Conservation (phyloP, 1,139 yeast species). For the Nakaseomyces nivariensis region DNA sequence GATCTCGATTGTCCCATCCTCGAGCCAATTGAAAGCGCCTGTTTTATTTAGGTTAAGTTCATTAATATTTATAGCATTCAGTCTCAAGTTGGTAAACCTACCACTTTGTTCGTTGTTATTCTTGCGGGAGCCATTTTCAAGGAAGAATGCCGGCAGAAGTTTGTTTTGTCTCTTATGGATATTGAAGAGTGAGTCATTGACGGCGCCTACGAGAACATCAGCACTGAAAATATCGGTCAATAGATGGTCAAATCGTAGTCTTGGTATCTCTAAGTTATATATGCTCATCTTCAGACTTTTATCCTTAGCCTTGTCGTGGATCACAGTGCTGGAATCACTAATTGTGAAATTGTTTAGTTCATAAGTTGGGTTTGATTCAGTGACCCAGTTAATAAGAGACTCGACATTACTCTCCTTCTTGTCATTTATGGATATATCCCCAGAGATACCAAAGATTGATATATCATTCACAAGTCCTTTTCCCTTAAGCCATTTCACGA, state of each 20-base stretch:
- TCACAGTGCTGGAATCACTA: conserved; percentile 44
- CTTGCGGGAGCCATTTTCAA: background rate
- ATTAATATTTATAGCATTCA: conserved; percentile 53
- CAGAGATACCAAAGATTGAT: conserved; percentile 53
- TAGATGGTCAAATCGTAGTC: conserved; percentile 47
- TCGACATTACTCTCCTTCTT: conserved; percentile 27
- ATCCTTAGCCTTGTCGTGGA: conserved; percentile 30
- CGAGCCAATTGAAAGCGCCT: conserved; percentile 51
- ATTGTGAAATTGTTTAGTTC: conserved; percentile 43
- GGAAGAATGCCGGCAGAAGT: conserved; percentile 21
- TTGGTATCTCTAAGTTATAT: conserved; percentile 57
- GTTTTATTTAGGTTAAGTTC: conserved; percentile 29
- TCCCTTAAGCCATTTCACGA: conserved; percentile 62
- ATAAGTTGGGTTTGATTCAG: conserved; percentile 34
- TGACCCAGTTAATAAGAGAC: conserved; percentile 5
- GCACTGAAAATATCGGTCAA: conserved; percentile 62
- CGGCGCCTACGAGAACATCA: conserved; percentile 58
- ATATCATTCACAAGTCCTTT: conserved; percentile 55
- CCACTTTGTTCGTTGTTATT: conserved; percentile 33
- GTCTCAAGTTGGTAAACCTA: conserved; percentile 36
- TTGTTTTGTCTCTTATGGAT: conserved; percentile 53
- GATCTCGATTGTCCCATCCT: conserved; percentile 59
- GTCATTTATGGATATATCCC: conserved; percentile 33
- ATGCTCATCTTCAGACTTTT: conserved; percentile 42
- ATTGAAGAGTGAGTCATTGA: conserved; percentile 65